Evolutionary conservation across 805 yeast genomes (phyloP).

Genomic region (Maudiozyma bulderi): DNA sequence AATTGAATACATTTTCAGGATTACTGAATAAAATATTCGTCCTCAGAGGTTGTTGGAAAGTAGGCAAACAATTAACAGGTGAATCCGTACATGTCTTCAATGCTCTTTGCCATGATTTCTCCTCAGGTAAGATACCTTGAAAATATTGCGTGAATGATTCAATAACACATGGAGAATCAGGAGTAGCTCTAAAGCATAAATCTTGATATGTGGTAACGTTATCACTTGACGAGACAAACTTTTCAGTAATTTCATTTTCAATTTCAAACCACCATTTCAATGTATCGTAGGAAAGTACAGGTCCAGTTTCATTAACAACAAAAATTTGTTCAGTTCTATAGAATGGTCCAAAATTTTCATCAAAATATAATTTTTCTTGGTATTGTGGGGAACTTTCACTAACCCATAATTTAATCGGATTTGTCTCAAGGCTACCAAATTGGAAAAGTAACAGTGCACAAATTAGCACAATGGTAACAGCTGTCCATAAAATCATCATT

Average conservation of each 20-base stretch:
- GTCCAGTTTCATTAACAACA: slow-evolving; percentile 57
- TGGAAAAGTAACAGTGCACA: slow-evolving; percentile 33
- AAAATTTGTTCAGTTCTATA: slow-evolving; percentile 81
- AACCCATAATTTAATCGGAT: slow-evolving; percentile 87
- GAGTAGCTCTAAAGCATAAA: slow-evolving; percentile 76
- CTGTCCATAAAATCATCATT: not conserved
- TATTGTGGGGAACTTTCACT: slow-evolving; percentile 64
- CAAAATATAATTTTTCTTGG: slow-evolving; percentile 58
- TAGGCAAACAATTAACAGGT: slow-evolving; percentile 85
- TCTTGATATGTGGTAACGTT: slow-evolving; percentile 40
- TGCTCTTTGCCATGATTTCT: slow-evolving; percentile 41
- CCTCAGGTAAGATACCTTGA: slow-evolving; percentile 47
- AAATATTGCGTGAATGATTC: slow-evolving; percentile 89
- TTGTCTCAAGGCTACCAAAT: slow-evolving; percentile 53
- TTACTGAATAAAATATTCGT: slow-evolving; percentile 61
- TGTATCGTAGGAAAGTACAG: slow-evolving; percentile 56
- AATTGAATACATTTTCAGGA: slow-evolving; percentile 38
- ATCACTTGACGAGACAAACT: slow-evolving; percentile 23
- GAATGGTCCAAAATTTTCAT: slow-evolving; percentile 81
- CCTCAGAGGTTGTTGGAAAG: slow-evolving; percentile 83
- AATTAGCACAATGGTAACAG: slow-evolving; percentile 2
- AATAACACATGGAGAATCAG: slow-evolving; percentile 62
- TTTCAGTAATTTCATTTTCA: slow-evolving; percentile 44
- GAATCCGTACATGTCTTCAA: slow-evolving; percentile 56
- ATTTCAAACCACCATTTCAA: slow-evolving; percentile 84